These are phyloP conservation scores for Globisporangium lucens DNA, from an alignment of 352 stramenopile species.

Conservation along the genomic window DNA sequence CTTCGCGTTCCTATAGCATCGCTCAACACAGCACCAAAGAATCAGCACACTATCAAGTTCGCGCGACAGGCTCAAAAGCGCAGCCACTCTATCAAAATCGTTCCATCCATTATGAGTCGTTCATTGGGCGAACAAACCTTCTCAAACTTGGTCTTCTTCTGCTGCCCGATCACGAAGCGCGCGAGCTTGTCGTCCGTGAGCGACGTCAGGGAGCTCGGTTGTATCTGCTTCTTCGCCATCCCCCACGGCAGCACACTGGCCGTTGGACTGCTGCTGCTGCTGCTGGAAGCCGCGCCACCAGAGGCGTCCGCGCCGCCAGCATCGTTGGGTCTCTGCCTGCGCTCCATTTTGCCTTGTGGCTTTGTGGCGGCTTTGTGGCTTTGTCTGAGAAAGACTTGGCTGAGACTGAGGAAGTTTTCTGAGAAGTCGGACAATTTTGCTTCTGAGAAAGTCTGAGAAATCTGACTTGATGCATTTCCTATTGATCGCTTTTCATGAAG, in stretches of 20 bases:
- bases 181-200: slow-evolving; percentile 81
- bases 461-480: too few species aligned
- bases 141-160: slow-evolving; percentile 88
- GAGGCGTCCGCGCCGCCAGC: not conserved
- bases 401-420: too few species aligned
- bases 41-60: not conserved
- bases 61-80: not conserved
- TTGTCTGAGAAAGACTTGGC: too few species aligned
- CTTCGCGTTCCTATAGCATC: slow-evolving; percentile 51
- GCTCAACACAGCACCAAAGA: not conserved
- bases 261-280: not conserved
- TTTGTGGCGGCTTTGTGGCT: not conserved
- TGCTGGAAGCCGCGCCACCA: slow-evolving; percentile 2
- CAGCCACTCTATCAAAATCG: not conserved
- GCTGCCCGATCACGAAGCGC: slow-evolving; percentile 68
- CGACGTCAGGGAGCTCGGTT: slow-evolving; percentile 58
- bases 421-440: too few species aligned
- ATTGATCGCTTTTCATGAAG: too few species aligned
- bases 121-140: slow-evolving; percentile 44
- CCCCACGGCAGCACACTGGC: slow-evolving; percentile 45
- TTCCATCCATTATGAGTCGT: not conserved
- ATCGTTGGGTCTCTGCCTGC: not conserved
- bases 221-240: slow-evolving; percentile 60
- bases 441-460: too few species aligned
- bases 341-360: slow-evolving; percentile 8